Conservation (phyloP, 2,329 filamentous ascomycete species). For the Leptosphaerulina australis region DNA sequence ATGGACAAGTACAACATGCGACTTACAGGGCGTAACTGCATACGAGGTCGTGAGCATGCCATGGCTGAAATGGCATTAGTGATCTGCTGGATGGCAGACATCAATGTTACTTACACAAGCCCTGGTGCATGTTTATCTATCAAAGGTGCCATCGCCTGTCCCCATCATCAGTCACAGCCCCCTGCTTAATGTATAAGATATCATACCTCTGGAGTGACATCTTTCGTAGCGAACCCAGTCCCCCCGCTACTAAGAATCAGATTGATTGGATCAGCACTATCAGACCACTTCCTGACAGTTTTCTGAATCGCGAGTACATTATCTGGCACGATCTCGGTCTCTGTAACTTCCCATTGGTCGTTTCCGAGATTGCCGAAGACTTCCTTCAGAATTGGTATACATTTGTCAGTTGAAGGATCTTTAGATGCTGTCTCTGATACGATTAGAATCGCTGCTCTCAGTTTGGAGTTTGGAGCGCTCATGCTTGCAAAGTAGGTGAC, state of each 20-base stretch:
- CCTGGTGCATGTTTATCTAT: conserved; percentile 87
- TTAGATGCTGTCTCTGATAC: conserved; percentile 88
- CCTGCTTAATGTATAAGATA: background rate
- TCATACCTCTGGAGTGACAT: conserved; percentile 85
- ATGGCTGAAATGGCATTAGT: conserved; percentile 60
- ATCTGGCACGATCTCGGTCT: conserved; percentile 80
- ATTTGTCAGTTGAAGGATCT: conserved; percentile 79
- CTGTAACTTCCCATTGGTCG: conserved; percentile 72
- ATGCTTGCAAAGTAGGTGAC: conserved; percentile 29
- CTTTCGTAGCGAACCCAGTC: conserved; percentile 85
- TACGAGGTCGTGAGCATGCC: conserved; percentile 89
- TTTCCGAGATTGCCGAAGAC: conserved; percentile 71
- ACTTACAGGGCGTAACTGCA: conserved; percentile 84
- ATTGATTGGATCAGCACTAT: conserved; percentile 67
- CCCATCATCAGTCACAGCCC: conserved; percentile 14
- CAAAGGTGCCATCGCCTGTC: conserved; percentile 75
- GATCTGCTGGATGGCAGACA: background rate
- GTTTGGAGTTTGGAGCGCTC: conserved; percentile 47
- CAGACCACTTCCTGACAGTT: conserved; percentile 74
- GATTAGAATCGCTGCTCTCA: conserved; percentile 80
- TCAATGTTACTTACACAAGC: conserved; percentile 65
- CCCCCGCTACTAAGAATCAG: conserved; percentile 88
- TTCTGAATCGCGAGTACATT: conserved; percentile 75
- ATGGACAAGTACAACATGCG: background rate
- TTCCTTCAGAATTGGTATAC: conserved; percentile 68